phyloP scores from a whole-genome alignment of 257 asterid species.

The Penstemon davidsonii region DNA sequence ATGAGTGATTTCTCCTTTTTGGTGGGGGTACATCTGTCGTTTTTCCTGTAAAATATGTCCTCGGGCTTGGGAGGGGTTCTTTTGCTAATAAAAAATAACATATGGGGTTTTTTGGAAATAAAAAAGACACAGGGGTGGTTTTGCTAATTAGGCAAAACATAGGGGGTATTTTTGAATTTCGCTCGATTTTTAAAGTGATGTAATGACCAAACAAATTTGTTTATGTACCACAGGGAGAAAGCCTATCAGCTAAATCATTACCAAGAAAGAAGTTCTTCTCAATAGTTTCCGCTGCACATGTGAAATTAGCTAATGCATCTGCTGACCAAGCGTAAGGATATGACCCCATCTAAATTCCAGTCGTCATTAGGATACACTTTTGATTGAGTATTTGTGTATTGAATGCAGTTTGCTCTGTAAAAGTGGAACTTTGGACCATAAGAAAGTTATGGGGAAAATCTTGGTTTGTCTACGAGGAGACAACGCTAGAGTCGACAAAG shows the following conservation, averaged over 20 bases:
- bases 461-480: conserved; percentile 81
- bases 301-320: conserved; percentile 50
- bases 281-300: conserved; percentile 54
- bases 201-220: not conserved
- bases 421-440: conserved; percentile 66
- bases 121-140: no score
- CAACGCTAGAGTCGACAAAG: conserved; percentile 69
- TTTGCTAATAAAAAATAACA: no score
- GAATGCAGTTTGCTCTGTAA: conserved; percentile 62
- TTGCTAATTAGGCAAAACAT: no score
- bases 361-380: not conserved
- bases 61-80: no score
- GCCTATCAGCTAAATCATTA: conserved; percentile 57
- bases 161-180: no score
- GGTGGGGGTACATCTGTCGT: no score
- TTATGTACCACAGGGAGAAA: conserved; percentile 57
- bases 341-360: not conserved
- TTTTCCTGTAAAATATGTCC: no score
- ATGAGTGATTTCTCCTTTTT: no score
- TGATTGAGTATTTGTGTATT: not conserved
- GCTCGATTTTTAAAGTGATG: not conserved
- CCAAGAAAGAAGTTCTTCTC: conserved; percentile 41
- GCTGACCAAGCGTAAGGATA: conserved; percentile 64
- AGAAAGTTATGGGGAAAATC: conserved; percentile 77
- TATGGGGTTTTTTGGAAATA: no score